Evolutionary conservation across 148 eudicot genomes (phyloP), one percentile per base, ranked within the genome.

Genomic region (Silene uniflora): DNA sequence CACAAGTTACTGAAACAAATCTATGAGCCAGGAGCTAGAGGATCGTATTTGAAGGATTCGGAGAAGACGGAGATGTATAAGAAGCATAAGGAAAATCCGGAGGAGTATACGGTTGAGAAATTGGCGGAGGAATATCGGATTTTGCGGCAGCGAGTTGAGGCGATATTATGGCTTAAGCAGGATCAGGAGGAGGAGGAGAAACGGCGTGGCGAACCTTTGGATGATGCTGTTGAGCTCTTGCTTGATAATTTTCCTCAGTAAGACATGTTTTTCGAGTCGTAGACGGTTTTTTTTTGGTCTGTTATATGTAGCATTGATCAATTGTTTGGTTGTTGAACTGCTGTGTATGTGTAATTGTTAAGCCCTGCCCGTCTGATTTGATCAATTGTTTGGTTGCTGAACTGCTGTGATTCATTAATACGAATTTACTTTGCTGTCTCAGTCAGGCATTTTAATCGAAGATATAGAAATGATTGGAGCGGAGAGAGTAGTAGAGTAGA

Each of bases 101-200:
- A 90, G 82, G 84, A 77, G 10, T 89, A 92, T 69, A 89, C 88
- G 0, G 84, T 95, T 11, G 99, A 92, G 75, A 87, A 79, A 72
- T 65, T 95, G 77, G 98, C 98, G 0, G 77, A 84, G 75, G 97
- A 95, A 71, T 95, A 87, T 27, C 81, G 96, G 76, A 87, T 95
- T 49, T 88, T 95, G 97, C 89, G 97, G 85, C 97, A 95, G 82
- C 79, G 97, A 63, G 99, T 95, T 19, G 89, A 87, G 63, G 97
- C 97, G 0, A 95, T 95, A 72, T 83, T 95, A 72, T 92, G 91
- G 96, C 88, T 95, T 19, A 92, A 90, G 86, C 92, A 92, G 75
- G 72, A 61, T 17, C 97, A 95, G 66, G 97, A 95, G 73, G 90
- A 92, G 68, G 89, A 83, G 77, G 98, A 88, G 94, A 92, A 87